These are phyloP conservation scores for Colletotrichum scovillei DNA, from an alignment of 2,329 filamentous ascomycete species.

Conservation along the genomic window DNA sequence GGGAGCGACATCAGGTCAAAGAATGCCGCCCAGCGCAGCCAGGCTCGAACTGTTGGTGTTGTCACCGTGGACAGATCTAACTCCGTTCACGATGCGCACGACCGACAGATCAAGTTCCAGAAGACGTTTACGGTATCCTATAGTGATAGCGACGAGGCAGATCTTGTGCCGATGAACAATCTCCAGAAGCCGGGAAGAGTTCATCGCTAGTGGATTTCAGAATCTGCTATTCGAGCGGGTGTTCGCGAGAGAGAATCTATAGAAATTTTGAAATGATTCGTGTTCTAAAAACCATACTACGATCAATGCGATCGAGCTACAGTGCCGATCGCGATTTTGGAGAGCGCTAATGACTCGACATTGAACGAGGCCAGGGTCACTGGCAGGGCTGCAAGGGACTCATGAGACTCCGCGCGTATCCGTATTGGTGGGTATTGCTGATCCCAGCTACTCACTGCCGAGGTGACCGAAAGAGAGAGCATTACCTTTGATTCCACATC, in stretches of 20 bases:
- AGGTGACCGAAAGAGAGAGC: too few relatives aligned
- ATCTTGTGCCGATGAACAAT: conserved; percentile 45
- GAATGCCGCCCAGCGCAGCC: background rate
- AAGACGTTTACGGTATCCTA: conserved; percentile 50
- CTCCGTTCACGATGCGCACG: background rate
- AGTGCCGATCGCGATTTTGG: too few relatives aligned
- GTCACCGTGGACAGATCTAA: conserved; percentile 18
- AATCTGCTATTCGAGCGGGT: background rate
- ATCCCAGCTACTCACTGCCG: too few relatives aligned
- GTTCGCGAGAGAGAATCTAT: background rate
- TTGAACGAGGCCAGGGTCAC: too few relatives aligned
- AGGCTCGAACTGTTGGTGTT: conserved; percentile 6
- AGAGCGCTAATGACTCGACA: too few relatives aligned
- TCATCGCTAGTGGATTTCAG: background rate
- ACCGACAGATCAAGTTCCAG: conserved; percentile 44
- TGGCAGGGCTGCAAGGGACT: too few relatives aligned
- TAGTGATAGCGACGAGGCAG: conserved; percentile 43
- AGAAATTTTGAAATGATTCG: background rate
- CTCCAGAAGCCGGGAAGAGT: conserved; percentile 22
- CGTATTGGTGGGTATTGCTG: too few relatives aligned
- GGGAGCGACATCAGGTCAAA: conserved; percentile 27
- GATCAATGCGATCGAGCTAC: too few relatives aligned
- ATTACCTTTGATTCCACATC: too few relatives aligned
- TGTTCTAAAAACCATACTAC: background rate
- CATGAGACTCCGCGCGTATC: too few relatives aligned